Evolutionary conservation across 768 basidiomycete genomes (phyloP).

Genomic region (Serendipita sp.): DNA sequence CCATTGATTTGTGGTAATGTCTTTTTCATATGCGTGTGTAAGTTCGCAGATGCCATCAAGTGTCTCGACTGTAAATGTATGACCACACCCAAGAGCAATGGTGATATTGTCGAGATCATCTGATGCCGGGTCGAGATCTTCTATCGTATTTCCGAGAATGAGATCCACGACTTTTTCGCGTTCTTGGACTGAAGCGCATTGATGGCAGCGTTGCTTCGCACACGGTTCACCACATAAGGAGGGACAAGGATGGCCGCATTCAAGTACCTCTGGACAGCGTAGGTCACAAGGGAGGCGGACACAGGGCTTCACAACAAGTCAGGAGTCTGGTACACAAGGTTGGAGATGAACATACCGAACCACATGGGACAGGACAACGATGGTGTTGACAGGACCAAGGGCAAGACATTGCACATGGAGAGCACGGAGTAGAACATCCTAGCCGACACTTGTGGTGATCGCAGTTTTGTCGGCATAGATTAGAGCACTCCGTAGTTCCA

Average conservation of each 20-base stretch:
- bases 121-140: slow-evolving; percentile 28
- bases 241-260: slow-evolving; percentile 49
- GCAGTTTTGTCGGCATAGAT: slow-evolving; percentile 37
- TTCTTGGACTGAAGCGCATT: slow-evolving; percentile 26
- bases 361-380: slow-evolving; percentile 45
- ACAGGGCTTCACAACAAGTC: slow-evolving; percentile 31
- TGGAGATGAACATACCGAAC: slow-evolving; percentile 33
- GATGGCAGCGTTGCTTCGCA: slow-evolving; percentile 32
- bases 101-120: slow-evolving; percentile 31
- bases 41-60: slow-evolving; percentile 45
- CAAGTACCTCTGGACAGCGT: slow-evolving; percentile 30
- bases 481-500: slow-evolving; percentile 25
- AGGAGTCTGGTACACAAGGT: not conserved
- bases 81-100: slow-evolving; percentile 45
- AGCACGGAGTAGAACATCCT: slow-evolving; percentile 36
- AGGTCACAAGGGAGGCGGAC: slow-evolving; percentile 45
- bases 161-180: slow-evolving; percentile 37
- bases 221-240: slow-evolving; percentile 62
- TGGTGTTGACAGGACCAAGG: slow-evolving; percentile 42
- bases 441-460: slow-evolving; percentile 32
- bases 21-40: slow-evolving; percentile 30
- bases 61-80: slow-evolving; percentile 55
- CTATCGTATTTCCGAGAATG: slow-evolving; percentile 34
- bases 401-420: slow-evolving; percentile 47
- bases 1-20: slow-evolving; percentile 25